phyloP scores from a whole-genome alignment of 2,329 filamentous ascomycete species.

The Xylaria sp. region DNA sequence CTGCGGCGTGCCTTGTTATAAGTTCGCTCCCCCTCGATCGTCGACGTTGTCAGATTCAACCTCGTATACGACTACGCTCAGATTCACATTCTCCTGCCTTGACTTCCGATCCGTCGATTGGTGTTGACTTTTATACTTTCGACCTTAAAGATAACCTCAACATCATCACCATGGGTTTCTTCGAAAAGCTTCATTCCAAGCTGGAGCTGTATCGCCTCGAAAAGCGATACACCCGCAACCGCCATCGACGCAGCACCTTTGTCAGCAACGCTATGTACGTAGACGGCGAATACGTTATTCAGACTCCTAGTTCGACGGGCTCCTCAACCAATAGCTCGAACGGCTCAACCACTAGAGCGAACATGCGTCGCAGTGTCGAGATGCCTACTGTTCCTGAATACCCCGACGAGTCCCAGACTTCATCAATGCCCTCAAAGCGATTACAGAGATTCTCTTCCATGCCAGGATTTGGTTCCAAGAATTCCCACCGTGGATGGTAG shows the following conservation, averaged over 20 bases:
- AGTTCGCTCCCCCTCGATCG: conserved; percentile 4
- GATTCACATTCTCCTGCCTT: not conserved
- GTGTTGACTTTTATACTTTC: conserved; percentile 1
- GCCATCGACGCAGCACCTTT: conserved; percentile 87
- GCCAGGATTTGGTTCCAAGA: conserved; percentile 62
- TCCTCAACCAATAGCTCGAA: conserved; percentile 57
- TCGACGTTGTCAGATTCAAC: not conserved
- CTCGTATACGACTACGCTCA: not conserved
- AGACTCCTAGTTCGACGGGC: conserved; percentile 69
- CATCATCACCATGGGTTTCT: conserved; percentile 54
- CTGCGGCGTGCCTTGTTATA: conserved; percentile 9
- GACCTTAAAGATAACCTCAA: not conserved
- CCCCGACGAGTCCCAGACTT: conserved; percentile 51
- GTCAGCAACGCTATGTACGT: conserved; percentile 91
- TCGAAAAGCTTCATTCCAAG: conserved; percentile 73
- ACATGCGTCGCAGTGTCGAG: conserved; percentile 44
- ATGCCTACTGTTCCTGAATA: conserved; percentile 45
- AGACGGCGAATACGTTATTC: conserved; percentile 94
- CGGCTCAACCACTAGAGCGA: conserved; percentile 40
- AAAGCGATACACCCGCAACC: conserved; percentile 91
- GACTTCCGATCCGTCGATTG: not conserved
- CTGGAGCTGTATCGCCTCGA: conserved; percentile 94
- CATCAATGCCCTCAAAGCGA: conserved; percentile 55
- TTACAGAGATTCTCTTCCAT: conserved; percentile 67
- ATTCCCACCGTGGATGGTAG: conserved; percentile 29